Base-by-base conservation (phyloP, 495 filamentous ascomycete species). In the Lichina pygmaea region DNA sequence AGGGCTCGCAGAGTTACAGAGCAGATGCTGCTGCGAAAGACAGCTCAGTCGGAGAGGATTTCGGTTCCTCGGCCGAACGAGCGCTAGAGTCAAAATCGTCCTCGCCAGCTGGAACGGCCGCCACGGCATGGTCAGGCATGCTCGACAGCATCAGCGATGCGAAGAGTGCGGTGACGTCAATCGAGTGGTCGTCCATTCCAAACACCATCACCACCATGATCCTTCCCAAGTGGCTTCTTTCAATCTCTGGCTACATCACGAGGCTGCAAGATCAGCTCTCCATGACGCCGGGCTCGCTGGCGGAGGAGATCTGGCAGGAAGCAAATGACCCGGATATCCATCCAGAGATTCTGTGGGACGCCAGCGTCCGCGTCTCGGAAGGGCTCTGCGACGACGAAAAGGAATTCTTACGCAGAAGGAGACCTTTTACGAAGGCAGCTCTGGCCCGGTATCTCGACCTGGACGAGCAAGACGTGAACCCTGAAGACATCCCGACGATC, bases 231-330 rank as follows among this genome's bases (percentile, higher is more conserved):
- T 97, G 89, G 89, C 72, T 75, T 15, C 71, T 71, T 42, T 57
- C 68, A 13, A 60, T 97, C 7, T 86, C 86, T 5, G 78, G 62
- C 30, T 84, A 78, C 46, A 62, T 86, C 11, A 68, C 72, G 44
- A 93, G 93, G 57, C 70, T 97, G 2, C 85, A 93, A 51, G 68
- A 71, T 17, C 86, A 97, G 62, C 67, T 94, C 10, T 84, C 78
- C 16, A 75, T 86, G 70, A 68, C 73, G 0, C 79, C 82, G 3
- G 86, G 82, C 6, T 89, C 83, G 4, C 64, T 97, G 12, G 81
- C 89, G 33, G 76, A 85, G 46, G 81, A 93, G 42, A 89, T 97
- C 40, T 95, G 89, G 89, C 64, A 66, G 48, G 89, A 97, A 53
- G 81, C 89, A 3, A 75, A 78, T 37, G 81, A 94, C 54, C 72